These are phyloP conservation scores for Solanum tacnaense DNA, from an alignment of 257 asterid species.

Conservation along the genomic window DNA sequence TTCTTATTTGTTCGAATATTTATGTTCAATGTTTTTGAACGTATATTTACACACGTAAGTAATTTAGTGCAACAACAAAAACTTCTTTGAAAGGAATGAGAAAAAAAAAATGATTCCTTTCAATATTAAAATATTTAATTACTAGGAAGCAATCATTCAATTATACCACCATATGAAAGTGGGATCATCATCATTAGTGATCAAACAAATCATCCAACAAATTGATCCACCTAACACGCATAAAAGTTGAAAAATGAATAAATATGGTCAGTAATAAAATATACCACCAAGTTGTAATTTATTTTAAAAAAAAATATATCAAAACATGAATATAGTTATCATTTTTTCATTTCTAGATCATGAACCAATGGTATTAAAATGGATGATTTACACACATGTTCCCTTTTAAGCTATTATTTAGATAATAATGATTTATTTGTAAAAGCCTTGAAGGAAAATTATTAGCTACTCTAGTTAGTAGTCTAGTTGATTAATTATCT, in stretches of 20 bases:
- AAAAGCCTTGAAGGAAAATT: background rate
- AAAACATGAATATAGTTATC: background rate
- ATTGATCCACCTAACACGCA: background rate
- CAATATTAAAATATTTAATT: background rate
- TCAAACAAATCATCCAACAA: background rate
- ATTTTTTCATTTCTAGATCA: background rate
- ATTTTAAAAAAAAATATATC: background rate
- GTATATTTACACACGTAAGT: background rate
- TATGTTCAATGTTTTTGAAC: background rate
- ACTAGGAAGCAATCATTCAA: background rate
- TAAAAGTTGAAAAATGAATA: background rate
- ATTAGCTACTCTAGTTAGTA: background rate
- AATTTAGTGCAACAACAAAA: background rate
- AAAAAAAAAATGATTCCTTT: background rate
- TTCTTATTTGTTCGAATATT: background rate
- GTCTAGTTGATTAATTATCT: too few relatives aligned
- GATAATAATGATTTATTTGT: background rate
- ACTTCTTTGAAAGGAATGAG: background rate
- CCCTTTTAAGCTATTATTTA: background rate
- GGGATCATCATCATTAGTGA: background rate
- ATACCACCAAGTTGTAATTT: background rate
- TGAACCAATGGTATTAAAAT: background rate
- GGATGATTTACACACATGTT: background rate
- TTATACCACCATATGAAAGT: background rate
- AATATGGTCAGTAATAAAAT: background rate